phyloP scores from a whole-genome alignment of 2,329 filamentous ascomycete species.

The Aspergillus neoniger region DNA sequence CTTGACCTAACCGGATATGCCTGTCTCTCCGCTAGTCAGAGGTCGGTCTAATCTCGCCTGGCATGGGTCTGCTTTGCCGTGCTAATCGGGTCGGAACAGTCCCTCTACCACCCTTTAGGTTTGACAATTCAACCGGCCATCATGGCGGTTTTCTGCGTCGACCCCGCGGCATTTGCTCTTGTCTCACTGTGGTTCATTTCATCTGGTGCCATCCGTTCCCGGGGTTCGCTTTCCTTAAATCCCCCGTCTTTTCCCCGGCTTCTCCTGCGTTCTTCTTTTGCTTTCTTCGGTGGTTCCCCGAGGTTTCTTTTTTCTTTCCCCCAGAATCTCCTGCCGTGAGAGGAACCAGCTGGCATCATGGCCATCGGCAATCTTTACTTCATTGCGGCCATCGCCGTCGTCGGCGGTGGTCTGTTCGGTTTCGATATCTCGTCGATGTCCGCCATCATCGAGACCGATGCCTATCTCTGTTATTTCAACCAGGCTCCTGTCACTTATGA shows the following conservation, averaged over 20 bases:
- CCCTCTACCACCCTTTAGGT: not conserved
- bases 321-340: not conserved
- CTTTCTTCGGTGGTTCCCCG: conserved; percentile 2
- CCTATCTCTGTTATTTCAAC: conserved; percentile 72
- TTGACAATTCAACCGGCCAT: conserved; percentile 6
- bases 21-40: conserved; percentile 1
- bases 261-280: not conserved
- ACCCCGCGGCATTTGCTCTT: not conserved
- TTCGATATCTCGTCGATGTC: conserved; percentile 79
- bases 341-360: conserved; percentile 28
- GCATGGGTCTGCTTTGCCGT: not conserved
- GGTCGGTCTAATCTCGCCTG: conserved; percentile 2
- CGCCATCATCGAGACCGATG: conserved; percentile 64
- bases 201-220: not conserved
- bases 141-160: conserved; percentile 1
- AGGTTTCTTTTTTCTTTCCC: not conserved
- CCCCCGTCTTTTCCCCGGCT: conserved; percentile 10
- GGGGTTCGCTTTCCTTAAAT: conserved; percentile 3
- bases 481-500: conserved; percentile 47
- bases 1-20: conserved; percentile 1
- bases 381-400: conserved; percentile 60
- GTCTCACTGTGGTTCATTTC: not conserved
- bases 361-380: conserved; percentile 59
- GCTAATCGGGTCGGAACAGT: conserved; percentile 4
- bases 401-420: conserved; percentile 71